Evolutionary conservation across 257 asterid genomes (phyloP), one percentile per base, ranked within the genome.

Genomic region (Thymus mandschuricus): DNA sequence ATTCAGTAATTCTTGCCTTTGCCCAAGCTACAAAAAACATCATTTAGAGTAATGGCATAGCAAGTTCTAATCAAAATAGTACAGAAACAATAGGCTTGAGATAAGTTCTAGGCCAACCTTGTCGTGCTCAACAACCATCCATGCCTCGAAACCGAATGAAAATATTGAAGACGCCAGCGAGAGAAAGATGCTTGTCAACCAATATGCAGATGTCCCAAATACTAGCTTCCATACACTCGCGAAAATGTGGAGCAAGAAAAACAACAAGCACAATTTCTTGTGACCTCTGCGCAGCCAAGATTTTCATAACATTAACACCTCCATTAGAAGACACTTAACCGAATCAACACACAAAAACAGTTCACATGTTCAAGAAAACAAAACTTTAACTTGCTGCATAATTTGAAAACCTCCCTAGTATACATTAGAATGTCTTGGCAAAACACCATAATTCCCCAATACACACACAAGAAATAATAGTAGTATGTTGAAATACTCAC

Each of bases 121-220:
- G 44, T 86, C 91, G 55, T 86, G 89, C 81, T 89, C 98, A 50
- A 86, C 78, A 15, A 92, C 92, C 96, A 95, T 88, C 97, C 95
- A 92, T 56, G 96, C 77, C 83, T 92, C 98, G 13, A 95, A 95
- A 69, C 90, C 67, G 77, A 88, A 87, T 73, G 76, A 92, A 78
- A 82, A 92, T 79, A 89, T 86, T 6, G 90, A 83, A 48, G 97
- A 86, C 48, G 99, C 89, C 72, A 92, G 71, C 35, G 96, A 85
- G 35, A 92, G 87, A 73, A 85, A 79, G 68, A 89, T 77, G 80
- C 89, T 83, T 21, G 92, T 75, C 61, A 92, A 66, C 94, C 89
- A 87, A 72, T 86, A 56, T 68, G 82, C 62, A 1, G 94, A 87
- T 76, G 67, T 68, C 40, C 92, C 83, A 57, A 68, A 60, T 10